phyloP scores from a whole-genome alignment of 495 filamentous ascomycete species.

The Diplogelasinospora grovesii region DNA sequence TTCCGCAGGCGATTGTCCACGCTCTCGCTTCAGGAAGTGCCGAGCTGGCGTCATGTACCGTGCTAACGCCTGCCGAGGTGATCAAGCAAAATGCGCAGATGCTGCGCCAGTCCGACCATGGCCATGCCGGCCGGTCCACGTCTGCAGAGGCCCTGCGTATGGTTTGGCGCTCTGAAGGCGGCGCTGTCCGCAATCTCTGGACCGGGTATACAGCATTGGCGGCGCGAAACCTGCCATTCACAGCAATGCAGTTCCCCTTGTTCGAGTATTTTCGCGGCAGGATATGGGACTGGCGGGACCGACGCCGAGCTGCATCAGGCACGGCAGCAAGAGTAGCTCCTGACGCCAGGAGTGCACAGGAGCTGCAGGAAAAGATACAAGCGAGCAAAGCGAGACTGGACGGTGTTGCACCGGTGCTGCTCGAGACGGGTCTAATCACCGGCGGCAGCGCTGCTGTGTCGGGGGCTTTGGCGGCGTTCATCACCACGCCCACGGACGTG shows the following conservation, averaged over 20 bases:
- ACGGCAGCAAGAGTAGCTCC: conserved; percentile 7
- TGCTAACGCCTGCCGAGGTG: conserved; percentile 85
- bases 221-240: conserved; percentile 77
- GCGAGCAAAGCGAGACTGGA: background rate
- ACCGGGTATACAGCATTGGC: conserved; percentile 74
- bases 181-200: conserved; percentile 46
- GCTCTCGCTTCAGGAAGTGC: conserved; percentile 63
- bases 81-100: conserved; percentile 93
- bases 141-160: conserved; percentile 39
- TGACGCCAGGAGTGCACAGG: conserved; percentile 11
- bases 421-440: conserved; percentile 61
- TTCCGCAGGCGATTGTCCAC: conserved; percentile 62
- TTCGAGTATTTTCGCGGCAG: conserved; percentile 59
- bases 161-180: conserved; percentile 24
- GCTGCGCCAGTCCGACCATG: conserved; percentile 20
- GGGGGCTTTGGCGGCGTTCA: conserved; percentile 59
- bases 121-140: conserved; percentile 21
- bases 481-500: conserved; percentile 79
- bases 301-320: background rate
- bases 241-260: conserved; percentile 80
- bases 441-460: conserved; percentile 62
- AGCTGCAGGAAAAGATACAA: conserved; percentile 2
- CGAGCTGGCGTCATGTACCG: conserved; percentile 74
- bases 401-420: conserved; percentile 22
- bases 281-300: conserved; percentile 28